These are phyloP conservation scores for Tremella yokohamensis DNA, from an alignment of 768 basidiomycete genomes.

Conservation along the genomic window DNA sequence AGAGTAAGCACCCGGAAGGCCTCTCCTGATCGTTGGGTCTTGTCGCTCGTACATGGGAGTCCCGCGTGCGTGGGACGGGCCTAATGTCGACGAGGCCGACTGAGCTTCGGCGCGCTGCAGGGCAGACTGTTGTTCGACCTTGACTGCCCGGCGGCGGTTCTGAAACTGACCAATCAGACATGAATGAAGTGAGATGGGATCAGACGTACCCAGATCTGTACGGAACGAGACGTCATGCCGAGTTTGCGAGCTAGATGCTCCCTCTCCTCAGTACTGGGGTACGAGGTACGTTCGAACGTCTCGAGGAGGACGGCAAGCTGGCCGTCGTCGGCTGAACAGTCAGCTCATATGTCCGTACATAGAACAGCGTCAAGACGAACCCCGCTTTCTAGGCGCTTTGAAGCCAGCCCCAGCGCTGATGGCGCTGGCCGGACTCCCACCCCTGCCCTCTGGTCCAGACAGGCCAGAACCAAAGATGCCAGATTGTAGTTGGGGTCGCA, in stretches of 20 bases:
- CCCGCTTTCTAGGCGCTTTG: conserved; percentile 32
- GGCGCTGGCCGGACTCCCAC: conserved; percentile 7
- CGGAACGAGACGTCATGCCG: conserved; percentile 39
- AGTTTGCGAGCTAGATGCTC: conserved; percentile 26
- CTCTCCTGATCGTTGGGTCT: not conserved
- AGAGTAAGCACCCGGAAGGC: not conserved
- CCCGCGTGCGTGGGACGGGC: not conserved
- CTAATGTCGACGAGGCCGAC: not conserved
- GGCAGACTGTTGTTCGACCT: conserved; percentile 35
- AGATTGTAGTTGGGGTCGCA: not conserved
- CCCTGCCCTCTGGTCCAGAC: conserved; percentile 1
- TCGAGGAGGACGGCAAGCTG: conserved; percentile 26
- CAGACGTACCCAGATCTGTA: conserved; percentile 42
- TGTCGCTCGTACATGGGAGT: no score
- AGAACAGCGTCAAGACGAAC: conserved; percentile 12
- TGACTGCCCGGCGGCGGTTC: conserved; percentile 35
- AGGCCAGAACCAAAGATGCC: not conserved
- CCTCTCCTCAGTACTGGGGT: conserved; percentile 37
- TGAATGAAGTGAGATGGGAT: not conserved
- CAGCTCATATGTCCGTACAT: not conserved
- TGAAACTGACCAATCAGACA: conserved; percentile 30
- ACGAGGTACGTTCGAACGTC: conserved; percentile 27
- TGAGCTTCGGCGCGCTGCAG: conserved; percentile 24
- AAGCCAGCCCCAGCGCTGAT: conserved; percentile 2
- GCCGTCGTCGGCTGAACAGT: conserved; percentile 26